phyloP scores from a whole-genome alignment of 2,329 filamentous ascomycete species.

The Mycosphaerella arachidis region DNA sequence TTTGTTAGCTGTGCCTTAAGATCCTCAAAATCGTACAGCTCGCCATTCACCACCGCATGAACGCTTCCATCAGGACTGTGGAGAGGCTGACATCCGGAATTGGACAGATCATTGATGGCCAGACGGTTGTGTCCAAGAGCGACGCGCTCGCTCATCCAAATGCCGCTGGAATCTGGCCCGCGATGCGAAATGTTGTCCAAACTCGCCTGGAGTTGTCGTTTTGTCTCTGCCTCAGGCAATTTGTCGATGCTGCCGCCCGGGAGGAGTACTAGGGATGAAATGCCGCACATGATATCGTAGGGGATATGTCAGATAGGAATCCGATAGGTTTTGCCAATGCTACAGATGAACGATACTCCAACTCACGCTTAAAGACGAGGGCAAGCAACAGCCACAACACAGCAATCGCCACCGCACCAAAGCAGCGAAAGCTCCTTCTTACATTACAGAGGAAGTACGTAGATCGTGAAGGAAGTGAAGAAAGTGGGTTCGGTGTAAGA shows the following conservation, averaged over 20 bases:
- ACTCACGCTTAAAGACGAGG: too few relatives aligned
- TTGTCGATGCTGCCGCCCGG: neutral
- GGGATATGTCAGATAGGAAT: neutral
- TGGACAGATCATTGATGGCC: slow-evolving; percentile 50
- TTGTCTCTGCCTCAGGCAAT: neutral
- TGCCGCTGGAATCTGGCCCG: slow-evolving; percentile 44
- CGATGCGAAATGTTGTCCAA: slow-evolving; percentile 10
- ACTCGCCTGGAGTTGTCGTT: neutral
- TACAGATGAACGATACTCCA: too few relatives aligned
- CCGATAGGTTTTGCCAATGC: too few relatives aligned
- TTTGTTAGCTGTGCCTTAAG: slow-evolving; percentile 38
- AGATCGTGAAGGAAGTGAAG: too few relatives aligned
- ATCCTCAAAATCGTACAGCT: slow-evolving; percentile 53
- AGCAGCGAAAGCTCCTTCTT: too few relatives aligned
- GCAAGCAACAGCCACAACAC: too few relatives aligned
- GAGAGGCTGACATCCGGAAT: slow-evolving; percentile 45
- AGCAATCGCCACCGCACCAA: too few relatives aligned
- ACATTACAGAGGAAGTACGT: too few relatives aligned
- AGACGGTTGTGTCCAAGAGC: slow-evolving; percentile 50
- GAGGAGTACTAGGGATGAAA: neutral
- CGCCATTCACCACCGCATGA: slow-evolving; percentile 57
- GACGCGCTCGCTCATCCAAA: slow-evolving; percentile 45
- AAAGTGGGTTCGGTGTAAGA: neutral
- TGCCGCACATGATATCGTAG: slow-evolving; percentile 5
- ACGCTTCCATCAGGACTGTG: slow-evolving; percentile 31